Evolutionary conservation across 2,329 filamentous ascomycete genomes (phyloP).

Genomic region (Eutypella sp.): DNA sequence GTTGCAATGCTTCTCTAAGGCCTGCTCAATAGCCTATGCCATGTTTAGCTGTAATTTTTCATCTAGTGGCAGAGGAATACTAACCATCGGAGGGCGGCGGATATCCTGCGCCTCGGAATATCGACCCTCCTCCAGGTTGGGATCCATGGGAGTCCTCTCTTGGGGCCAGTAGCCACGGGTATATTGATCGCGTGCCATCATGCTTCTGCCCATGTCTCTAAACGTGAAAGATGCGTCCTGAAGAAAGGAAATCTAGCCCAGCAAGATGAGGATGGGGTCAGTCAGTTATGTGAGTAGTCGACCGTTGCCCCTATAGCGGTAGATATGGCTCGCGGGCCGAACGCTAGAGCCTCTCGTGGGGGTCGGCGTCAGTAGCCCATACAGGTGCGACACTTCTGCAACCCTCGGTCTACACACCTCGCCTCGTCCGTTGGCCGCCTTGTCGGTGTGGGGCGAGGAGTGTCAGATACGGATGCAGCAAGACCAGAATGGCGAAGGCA

Average conservation of each 20-base stretch:
- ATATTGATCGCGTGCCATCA: constrained; percentile 31
- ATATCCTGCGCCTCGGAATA: constrained; percentile 30
- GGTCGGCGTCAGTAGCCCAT: not conserved
- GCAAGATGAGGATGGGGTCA: not conserved
- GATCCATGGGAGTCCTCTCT: constrained; percentile 19
- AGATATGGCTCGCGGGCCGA: not conserved
- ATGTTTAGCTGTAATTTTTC: constrained; percentile 10
- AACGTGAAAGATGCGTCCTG: not conserved
- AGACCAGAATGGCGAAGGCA: constrained; percentile 7
- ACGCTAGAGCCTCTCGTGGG: not conserved
- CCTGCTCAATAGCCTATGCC: constrained; percentile 44
- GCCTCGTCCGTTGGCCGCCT: constrained; percentile 11
- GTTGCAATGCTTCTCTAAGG: constrained; percentile 46
- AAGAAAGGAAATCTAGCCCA: not conserved
- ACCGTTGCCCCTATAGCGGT: not conserved
- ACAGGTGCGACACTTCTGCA: not conserved
- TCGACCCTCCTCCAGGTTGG: constrained; percentile 27
- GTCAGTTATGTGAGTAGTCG: not conserved
- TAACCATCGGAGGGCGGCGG: constrained; percentile 36
- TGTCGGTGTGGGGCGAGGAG: constrained; percentile 8
- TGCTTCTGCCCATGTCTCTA: constrained; percentile 37
- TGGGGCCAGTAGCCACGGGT: constrained; percentile 30
- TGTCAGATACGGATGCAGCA: constrained; percentile 10
- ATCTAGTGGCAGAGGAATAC: constrained; percentile 3
- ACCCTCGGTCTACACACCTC: constrained; percentile 5